Evolutionary conservation across 495 filamentous ascomycete genomes (phyloP), one percentile per base, ranked within the genome.

Genomic region (Penicillium coffeae): DNA sequence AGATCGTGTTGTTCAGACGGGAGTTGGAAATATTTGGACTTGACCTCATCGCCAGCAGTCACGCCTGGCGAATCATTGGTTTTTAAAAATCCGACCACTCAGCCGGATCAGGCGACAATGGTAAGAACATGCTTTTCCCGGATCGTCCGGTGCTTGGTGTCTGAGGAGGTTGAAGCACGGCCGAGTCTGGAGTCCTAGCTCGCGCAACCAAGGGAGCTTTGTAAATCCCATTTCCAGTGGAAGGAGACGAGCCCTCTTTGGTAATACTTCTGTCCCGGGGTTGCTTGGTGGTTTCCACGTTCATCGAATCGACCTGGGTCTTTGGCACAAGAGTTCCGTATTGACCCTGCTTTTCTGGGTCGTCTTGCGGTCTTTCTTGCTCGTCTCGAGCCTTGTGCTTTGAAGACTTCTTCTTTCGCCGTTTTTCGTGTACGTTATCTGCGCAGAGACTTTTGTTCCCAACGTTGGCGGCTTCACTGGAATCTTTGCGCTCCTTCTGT

Each of bases 31-130:
- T 71, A 72, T 48, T 66, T 69, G 3, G 71, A 74, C 58, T 50
- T 61, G 48, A 69, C 69, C 69, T 74, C 71, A 71, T 68, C 68
- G 56, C 65, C 48, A 50, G 60, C 54, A 51, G 55, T 64, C 55
- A 63, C 42, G 37, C 51, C 55, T 56, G 52, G 63, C 52, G 59
- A 71, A 70, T 74, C 71, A 68, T 58, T 50, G 71, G 71, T 42
- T 12, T 32, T 59, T 58, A 65, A 71, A 74, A 72, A 74, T 63
- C 69, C 67, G 50, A 53, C 58, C 56, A 68, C 18, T 48, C 20
- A 2, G 6, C 13, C n/a, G 62, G 49, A 40, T 62, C 35, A 27
- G 49, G 42, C 20, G 55, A 48, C 33, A 60, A 47, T 8, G 42
- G 34, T 33, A 47, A 1, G 37, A 14, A 13, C 35, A 18, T 38